Evolutionary conservation across 2,329 filamentous ascomycete species (phyloP), one percentile per base, ranked within the genome.

Genomic region (Ascochyta viciae-villosae): DNA sequence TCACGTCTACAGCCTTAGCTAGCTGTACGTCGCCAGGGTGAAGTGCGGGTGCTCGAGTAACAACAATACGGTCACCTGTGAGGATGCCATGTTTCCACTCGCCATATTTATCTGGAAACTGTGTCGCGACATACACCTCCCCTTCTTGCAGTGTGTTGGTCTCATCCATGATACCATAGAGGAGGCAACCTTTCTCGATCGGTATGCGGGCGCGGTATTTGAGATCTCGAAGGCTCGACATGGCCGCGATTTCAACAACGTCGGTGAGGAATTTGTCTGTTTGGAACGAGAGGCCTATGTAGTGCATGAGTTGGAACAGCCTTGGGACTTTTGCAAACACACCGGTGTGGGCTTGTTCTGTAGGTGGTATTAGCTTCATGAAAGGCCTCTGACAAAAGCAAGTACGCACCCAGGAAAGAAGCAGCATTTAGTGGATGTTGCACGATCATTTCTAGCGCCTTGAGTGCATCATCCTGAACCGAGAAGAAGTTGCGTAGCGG

Each of bases 91-190:
- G 61, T 31, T 61, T 56, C 31, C 42, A 22, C 7, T 57, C 54
- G 2, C 63, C 65, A n/a, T 56, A 48, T 1, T 66, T 66, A 16
- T 75, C 65, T 13, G 75, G 65, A 42, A 57, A 78, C 41, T 86
- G 79, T 34, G 83, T 85, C 0, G 84, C 83, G 49, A 90, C 83
- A 63, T 87, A 93, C 0, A 94, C 83, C 60, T 96, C 80, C 1
- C 84, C 83, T 66, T 91, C 87, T 9, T 82, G 61, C 0, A 96
- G 78, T 33, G 82, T 84, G 0, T 84, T 85, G 0, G 89, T 92
- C 73, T 96, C 91, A 59, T 96, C 92, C 85, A 95, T 90, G 46
- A 96, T 82, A 0, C 92, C 92, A 63, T 92, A 92, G 0, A 96
- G 80, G 0, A 90, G 92, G n/a, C 88, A 83, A 0, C 90, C 92